phyloP scores from a whole-genome alignment of 768 basidiomycete genomes.

The Leucosporidium creatinivorum region DNA sequence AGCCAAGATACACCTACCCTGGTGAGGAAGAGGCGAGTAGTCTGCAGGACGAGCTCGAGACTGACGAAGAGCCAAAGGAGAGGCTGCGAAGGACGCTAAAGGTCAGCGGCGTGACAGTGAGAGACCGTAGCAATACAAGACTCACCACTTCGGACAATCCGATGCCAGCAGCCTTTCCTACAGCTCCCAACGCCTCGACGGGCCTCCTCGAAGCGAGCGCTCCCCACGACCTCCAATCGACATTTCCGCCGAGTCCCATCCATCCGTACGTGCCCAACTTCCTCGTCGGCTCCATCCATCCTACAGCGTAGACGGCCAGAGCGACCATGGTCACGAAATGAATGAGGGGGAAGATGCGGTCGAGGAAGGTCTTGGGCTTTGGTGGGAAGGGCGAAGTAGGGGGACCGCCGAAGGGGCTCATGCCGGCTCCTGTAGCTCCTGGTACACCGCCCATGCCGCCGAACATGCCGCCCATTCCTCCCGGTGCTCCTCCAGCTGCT shows the following conservation, averaged over 20 bases:
- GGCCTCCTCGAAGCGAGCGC: conserved; percentile 13
- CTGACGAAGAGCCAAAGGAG: conserved; percentile 37
- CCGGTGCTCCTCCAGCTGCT: conserved; percentile 1
- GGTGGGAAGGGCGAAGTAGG: conserved; percentile 8
- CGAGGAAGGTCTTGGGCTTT: conserved; percentile 29
- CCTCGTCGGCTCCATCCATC: conserved; percentile 28
- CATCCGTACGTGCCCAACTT: conserved; percentile 23
- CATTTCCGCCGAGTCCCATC: conserved; percentile 8
- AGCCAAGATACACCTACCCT: conserved; percentile 19
- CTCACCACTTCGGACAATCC: conserved; percentile 29
- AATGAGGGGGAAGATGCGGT: conserved; percentile 33
- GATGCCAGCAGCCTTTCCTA: conserved; percentile 11
- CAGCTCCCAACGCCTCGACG: not conserved
- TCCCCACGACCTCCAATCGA: conserved; percentile 36
- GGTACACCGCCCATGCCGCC: not conserved
- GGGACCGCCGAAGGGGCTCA: conserved; percentile 9
- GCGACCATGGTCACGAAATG: conserved; percentile 36
- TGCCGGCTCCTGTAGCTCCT: conserved; percentile 1
- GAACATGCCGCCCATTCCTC: not conserved
- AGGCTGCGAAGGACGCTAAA: conserved; percentile 10
- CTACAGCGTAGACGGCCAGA: conserved; percentile 31
- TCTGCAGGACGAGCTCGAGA: conserved; percentile 37
- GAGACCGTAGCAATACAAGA: too few relatives aligned
- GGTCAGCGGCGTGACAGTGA: too few relatives aligned
- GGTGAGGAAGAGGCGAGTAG: conserved; percentile 32